A percentile compares a stretch with the other conserved stretches of the same genome.
Evolutionary conservation across 208 protist genomes (phyloP).

Genomic region (Angomonas ambiguus): DNA sequence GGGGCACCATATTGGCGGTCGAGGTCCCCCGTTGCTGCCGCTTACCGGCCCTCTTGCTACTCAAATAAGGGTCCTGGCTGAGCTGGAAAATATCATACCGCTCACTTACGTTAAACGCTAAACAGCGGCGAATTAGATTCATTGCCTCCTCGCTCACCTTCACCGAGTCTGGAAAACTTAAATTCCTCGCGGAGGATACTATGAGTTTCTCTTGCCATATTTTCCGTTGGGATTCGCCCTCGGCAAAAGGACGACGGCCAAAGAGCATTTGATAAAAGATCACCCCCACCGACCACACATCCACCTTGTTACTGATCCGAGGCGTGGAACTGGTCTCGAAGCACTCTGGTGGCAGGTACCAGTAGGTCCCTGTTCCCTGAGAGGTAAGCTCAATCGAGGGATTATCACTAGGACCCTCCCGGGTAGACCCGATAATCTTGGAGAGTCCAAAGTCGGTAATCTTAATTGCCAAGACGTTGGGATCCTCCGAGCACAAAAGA

Average conservation of each 20-base stretch:
- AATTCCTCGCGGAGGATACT: conserved; percentile 42
- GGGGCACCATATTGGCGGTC: conserved; percentile 13
- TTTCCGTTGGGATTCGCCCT: conserved; percentile 84
- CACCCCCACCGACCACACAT: conserved; percentile 91
- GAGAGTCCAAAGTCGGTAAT: conserved; percentile 97
- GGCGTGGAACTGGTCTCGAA: conserved; percentile 86
- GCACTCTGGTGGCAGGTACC: conserved; percentile 96
- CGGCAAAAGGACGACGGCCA: conserved; percentile 92
- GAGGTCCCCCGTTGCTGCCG: not conserved
- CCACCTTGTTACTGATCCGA: conserved; percentile 85
- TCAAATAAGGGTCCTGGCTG: conserved; percentile 63
- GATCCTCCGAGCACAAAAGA: conserved; percentile 55
- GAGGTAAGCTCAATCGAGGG: conserved; percentile 93
- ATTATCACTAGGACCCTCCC: conserved; percentile 53
- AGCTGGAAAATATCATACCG: conserved; percentile 73
- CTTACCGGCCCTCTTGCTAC: conserved; percentile 25
- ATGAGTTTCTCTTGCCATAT: conserved; percentile 86
- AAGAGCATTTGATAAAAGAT: conserved; percentile 97
- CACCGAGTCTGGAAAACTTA: conserved; percentile 63
- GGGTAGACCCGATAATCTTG: conserved; percentile 85
- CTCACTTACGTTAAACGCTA: conserved; percentile 63
- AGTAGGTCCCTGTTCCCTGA: conserved; percentile 95
- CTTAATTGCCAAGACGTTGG: conserved; percentile 82
- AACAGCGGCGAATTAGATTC: conserved; percentile 63
- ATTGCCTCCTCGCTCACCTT: conserved; percentile 80